Evolutionary conservation across 2,329 filamentous ascomycete species (phyloP), one percentile per base, ranked within the genome.

Genomic region (Cercospora sp.): DNA sequence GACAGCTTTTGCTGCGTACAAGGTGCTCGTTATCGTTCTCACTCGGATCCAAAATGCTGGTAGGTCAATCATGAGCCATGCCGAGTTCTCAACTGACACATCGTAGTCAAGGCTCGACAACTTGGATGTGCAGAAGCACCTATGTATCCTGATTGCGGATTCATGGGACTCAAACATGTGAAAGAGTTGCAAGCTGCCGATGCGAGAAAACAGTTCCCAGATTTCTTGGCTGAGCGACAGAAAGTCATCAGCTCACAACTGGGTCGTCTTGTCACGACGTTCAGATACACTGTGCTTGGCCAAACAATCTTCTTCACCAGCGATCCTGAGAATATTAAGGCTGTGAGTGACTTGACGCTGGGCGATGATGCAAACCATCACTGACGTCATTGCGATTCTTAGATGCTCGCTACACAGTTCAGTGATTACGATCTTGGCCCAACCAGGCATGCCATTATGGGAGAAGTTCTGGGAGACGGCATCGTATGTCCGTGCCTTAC

Each of bases 291-390:
- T 5, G 59, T 74, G 21, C 60, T 78, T 16, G 76, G 75, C 18
- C 73, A 75, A 21, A 71, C 68, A 6, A 65, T 72, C 16, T 72
- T 70, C 67, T 73, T 77, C 61, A 79, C 77, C 3, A 69, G 66
- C 28, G 77, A 79, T 51, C 77, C 78, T 1, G 75, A 76, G 68
- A 80, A 80, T 64, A 77, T 80, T 53, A 75, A 80, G 63, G 77
- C 78, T 21, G 49, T 63, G 51, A 12, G 43, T 37, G 16, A n/a
- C 10, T 53, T 18, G n/a, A 32, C 34, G 3, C 1, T 55, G 28
- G 7, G 24, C n/a, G 45, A 57, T 21, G 51, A 43, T 34, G 4
- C 16, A 10, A 12, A 32, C 1, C 53, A 12, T 63, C 16, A 21
- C 60, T 45, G 13, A 26, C 13, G 13, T 49, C 28, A 30, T 12